Conservation (phyloP, 2,329 filamentous ascomycete species). For the Phialocephala subalpina region DNA sequence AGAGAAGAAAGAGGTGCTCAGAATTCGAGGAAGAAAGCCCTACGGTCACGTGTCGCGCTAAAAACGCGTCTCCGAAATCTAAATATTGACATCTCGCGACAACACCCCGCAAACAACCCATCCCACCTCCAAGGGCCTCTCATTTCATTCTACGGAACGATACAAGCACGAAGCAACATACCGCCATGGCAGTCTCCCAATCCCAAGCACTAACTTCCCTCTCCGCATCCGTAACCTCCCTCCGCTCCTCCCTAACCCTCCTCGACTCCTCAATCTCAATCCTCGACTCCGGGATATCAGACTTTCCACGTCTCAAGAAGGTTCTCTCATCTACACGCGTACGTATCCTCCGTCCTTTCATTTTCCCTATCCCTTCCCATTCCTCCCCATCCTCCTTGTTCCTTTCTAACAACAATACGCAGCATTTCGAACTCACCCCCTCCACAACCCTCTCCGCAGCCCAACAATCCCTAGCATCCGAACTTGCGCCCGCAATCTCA, state of each 20-base stretch:
- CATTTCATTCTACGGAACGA: not conserved
- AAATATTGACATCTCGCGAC: not conserved
- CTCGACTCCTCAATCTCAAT: conserved; percentile 48
- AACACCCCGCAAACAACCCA: not conserved
- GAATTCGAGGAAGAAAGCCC: not conserved
- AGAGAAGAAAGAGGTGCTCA: too few relatives aligned
- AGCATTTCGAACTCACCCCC: conserved; percentile 79
- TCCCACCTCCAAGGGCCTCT: not conserved
- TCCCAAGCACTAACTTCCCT: conserved; percentile 34
- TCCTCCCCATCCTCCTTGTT: not conserved
- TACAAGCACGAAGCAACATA: not conserved
- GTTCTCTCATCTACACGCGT: conserved; percentile 47
- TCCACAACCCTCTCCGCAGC: conserved; percentile 69
- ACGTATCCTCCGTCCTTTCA: conserved; percentile 20
- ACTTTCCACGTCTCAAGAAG: conserved; percentile 46
- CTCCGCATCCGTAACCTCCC: conserved; percentile 40
- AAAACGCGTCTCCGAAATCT: not conserved
- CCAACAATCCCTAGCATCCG: conserved; percentile 67
- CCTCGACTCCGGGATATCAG: conserved; percentile 45
- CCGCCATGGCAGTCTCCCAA: conserved; percentile 19
- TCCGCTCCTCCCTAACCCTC: conserved; percentile 47
- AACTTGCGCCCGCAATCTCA: conserved; percentile 76
- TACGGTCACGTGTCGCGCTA: not conserved
- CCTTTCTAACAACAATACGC: not conserved
- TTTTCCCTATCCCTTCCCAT: not conserved